Evolutionary conservation across 73 alveolate genomes (phyloP), one percentile per base, ranked within the genome.

Genomic region (Paramecium caudatum): DNA sequence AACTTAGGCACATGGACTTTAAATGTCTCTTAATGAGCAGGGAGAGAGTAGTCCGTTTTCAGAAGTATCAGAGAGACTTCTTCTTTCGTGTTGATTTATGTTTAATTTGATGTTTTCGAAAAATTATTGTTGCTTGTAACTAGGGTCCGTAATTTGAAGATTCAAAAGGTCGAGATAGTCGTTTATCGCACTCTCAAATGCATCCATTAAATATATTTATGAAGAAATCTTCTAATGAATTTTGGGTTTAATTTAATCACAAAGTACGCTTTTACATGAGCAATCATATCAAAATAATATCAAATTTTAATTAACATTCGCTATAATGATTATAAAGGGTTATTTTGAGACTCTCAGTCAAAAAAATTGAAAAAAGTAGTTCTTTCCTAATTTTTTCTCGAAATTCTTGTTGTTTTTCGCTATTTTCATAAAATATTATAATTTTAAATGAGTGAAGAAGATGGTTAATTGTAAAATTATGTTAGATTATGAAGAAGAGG

Each of bases 401-500:
- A n/a, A n/a, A n/a, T n/a, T n/a, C n/a, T n/a, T n/a, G n/a, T n/a
- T n/a, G n/a, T n/a, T n/a, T n/a, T n/a, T n/a, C n/a, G n/a, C n/a
- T n/a, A n/a, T n/a, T n/a, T n/a, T n/a, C n/a, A 5, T 23, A 23
- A 55, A 27, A 55, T 55, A 19, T 19, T 15, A 25, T 50, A 25
- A 50, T 19, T 25, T 25, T 50, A 50, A 50, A 50, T 21, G 19
- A 55, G 80, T 15, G 80, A 55, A 19, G 80, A 55, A 55, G 80
- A 55, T 10, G 80, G 80, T 55, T 19, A 4, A 55, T 27, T 9
- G 23, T 12, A 0, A 23, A 27, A 4, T 55, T n/a, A n/a, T n/a
- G n/a, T n/a, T n/a, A n/a, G n/a, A n/a, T 55, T 55, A 55, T 23
- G 80, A 55, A 55, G 80, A 55, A 55, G 78, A 55, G 37, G 80